Evolutionary conservation across 2,329 filamentous ascomycete genomes (phyloP).

Genomic region (Fusarium domesticum): DNA sequence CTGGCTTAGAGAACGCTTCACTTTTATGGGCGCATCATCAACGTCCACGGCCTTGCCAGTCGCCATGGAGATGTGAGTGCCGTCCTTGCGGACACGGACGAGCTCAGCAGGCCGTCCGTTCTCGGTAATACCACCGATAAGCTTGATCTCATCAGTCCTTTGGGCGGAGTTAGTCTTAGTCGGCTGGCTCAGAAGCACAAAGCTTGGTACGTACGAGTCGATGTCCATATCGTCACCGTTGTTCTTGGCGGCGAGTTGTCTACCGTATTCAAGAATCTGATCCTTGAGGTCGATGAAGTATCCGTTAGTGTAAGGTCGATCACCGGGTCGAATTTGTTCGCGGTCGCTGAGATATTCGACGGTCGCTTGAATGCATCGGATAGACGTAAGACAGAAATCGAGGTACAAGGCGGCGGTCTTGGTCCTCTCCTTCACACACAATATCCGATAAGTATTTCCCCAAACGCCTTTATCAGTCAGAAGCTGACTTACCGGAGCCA

Average conservation of each 20-base stretch:
- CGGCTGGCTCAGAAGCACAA: constrained; percentile 28
- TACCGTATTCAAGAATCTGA: constrained; percentile 87
- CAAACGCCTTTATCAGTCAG: constrained; percentile 54
- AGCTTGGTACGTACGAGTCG: constrained; percentile 50
- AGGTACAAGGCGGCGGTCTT: constrained; percentile 70
- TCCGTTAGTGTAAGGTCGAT: constrained; percentile 89
- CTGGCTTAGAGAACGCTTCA: constrained; percentile 66
- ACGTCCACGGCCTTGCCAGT: constrained; percentile 64
- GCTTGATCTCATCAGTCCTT: constrained; percentile 65
- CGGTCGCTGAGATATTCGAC: constrained; percentile 81
- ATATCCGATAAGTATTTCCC: constrained; percentile 67
- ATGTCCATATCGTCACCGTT: constrained; percentile 57
- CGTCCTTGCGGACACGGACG: constrained; percentile 76
- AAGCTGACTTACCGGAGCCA: constrained; percentile 84
- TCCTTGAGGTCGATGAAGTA: constrained; percentile 97
- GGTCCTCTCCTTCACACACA: constrained; percentile 73
- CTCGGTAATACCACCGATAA: constrained; percentile 76
- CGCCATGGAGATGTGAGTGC: constrained; percentile 74
- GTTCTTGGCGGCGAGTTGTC: constrained; percentile 73
- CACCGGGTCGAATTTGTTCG: constrained; percentile 79
- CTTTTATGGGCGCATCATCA: constrained; percentile 48
- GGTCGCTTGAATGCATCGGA: constrained; percentile 85
- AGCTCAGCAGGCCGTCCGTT: constrained; percentile 83
- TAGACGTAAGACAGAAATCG: constrained; percentile 85
- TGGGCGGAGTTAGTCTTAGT: constrained; percentile 34